These are phyloP conservation scores for Quercus mongolica DNA, from an alignment of 306 rosid genomes.

Conservation along the genomic window DNA sequence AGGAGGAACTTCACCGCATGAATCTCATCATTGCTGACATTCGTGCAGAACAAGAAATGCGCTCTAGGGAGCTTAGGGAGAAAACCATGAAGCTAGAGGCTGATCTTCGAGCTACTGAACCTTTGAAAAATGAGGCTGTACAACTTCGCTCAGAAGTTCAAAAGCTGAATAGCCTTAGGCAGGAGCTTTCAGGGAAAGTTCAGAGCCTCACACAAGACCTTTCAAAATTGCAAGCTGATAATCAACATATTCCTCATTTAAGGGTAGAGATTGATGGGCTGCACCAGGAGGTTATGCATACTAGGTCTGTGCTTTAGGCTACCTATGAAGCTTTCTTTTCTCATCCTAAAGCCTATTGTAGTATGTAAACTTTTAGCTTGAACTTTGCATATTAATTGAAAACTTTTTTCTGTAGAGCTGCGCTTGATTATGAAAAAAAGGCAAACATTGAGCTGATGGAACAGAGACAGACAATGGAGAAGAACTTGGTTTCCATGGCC, in stretches of 20 bases:
- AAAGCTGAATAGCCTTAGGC: constrained; percentile 56
- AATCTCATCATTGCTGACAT: constrained; percentile 66
- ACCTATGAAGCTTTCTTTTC: constrained; percentile 11
- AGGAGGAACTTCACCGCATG: constrained; percentile 84
- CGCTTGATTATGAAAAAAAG: constrained; percentile 77
- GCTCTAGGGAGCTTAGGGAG: constrained; percentile 68
- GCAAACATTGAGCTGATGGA: constrained; percentile 80
- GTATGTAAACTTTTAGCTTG: neutral
- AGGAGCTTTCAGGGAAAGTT: constrained; percentile 63
- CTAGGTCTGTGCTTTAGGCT: constrained; percentile 49
- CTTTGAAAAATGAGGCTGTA: constrained; percentile 62
- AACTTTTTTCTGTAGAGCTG: constrained; percentile 41
- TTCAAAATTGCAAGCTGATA: constrained; percentile 64
- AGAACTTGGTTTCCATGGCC: constrained; percentile 84
- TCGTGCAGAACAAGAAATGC: constrained; percentile 60
- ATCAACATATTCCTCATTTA: constrained; percentile 60
- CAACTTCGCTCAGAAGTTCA: constrained; percentile 68
- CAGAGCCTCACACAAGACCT: constrained; percentile 61
- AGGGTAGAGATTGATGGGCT: constrained; percentile 68
- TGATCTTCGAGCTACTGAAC: constrained; percentile 68
- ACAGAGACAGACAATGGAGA: constrained; percentile 90
- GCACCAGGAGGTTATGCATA: constrained; percentile 77
- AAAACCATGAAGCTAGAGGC: constrained; percentile 68
- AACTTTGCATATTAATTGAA: neutral
- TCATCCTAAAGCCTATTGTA: constrained; percentile 3